These are phyloP conservation scores for Phascolomyces articulosus DNA, from an alignment of 371 early-diverging fungal species.

Conservation along the genomic window DNA sequence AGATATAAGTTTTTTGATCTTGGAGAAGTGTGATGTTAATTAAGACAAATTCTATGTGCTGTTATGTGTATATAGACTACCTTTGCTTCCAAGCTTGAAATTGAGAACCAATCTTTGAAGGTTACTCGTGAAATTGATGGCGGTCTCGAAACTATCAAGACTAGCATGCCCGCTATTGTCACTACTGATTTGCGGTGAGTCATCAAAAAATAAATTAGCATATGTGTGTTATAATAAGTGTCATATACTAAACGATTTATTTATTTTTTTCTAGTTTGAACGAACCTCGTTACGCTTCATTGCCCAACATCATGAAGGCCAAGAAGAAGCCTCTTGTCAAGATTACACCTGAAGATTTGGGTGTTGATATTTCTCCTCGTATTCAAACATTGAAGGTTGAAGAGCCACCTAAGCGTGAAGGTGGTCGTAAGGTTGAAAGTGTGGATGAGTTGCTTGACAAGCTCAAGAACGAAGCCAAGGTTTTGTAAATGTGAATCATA, in stretches of 20 bases:
- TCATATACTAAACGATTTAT: not conserved
- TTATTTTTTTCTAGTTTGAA: slow-evolving; percentile 69
- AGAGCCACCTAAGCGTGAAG: slow-evolving; percentile 95
- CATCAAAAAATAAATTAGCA: not conserved
- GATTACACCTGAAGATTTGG: slow-evolving; percentile 79
- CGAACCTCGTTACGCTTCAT: slow-evolving; percentile 94
- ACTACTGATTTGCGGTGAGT: slow-evolving; percentile 95
- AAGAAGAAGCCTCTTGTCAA: slow-evolving; percentile 97
- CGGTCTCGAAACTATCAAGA: slow-evolving; percentile 91
- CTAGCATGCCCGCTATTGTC: slow-evolving; percentile 88
- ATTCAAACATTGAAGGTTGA: slow-evolving; percentile 85
- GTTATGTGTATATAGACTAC: slow-evolving; percentile 79
- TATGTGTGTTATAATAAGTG: not conserved
- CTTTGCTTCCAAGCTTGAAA: slow-evolving; percentile 95
- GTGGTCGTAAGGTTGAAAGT: slow-evolving; percentile 90
- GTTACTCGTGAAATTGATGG: slow-evolving; percentile 98
- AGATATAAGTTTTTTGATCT: not conserved
- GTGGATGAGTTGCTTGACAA: slow-evolving; percentile 94
- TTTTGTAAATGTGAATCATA: slow-evolving; percentile 35
- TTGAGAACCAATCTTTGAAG: slow-evolving; percentile 68
- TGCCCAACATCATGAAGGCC: slow-evolving; percentile 98
- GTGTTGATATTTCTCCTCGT: slow-evolving; percentile 84
- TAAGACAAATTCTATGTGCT: too few relatives aligned
- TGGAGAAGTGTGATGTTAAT: not conserved
- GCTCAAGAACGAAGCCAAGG: slow-evolving; percentile 74